Evolutionary conservation across 129 eudicot genomes (phyloP).

Genomic region (Flaveria brownii): DNA sequence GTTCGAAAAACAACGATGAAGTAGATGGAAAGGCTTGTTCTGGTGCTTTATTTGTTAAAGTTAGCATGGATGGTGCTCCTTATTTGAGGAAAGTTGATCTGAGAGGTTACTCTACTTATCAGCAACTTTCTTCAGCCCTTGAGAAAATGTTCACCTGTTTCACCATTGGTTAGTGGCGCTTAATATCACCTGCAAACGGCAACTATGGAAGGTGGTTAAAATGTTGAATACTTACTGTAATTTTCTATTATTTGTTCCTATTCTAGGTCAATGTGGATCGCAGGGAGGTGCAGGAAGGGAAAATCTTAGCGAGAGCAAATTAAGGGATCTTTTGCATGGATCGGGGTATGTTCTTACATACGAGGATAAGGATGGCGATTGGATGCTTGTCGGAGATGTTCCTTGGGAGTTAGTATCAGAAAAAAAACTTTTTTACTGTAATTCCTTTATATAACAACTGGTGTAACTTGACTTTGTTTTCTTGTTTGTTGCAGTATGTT

Average conservation of each 20-base stretch:
- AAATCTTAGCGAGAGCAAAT: constrained; percentile 61
- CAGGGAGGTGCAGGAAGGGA: constrained; percentile 64
- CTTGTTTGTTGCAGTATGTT: constrained; percentile 65
- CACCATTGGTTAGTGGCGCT: constrained; percentile 50
- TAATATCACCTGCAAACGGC: constrained; percentile 15
- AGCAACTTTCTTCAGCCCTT: constrained; percentile 74
- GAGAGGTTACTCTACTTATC: constrained; percentile 55
- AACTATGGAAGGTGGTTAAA: not conserved
- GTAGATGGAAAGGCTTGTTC: constrained; percentile 61
- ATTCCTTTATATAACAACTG: not conserved
- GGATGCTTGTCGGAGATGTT: constrained; percentile 94
- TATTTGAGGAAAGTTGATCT: constrained; percentile 76
- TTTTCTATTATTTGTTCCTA: not conserved
- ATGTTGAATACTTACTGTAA: not conserved
- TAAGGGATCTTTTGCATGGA: constrained; percentile 75
- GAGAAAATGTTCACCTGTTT: constrained; percentile 84
- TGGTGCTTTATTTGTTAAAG: constrained; percentile 66
- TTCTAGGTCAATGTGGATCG: constrained; percentile 70
- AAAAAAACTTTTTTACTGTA: not conserved
- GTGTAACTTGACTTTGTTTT: constrained; percentile 3
- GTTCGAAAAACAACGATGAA: constrained; percentile 61
- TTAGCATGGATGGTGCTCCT: constrained; percentile 91
- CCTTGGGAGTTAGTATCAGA: constrained; percentile 72
- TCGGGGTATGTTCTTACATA: constrained; percentile 73
- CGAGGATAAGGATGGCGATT: constrained; percentile 85